phyloP scores from a whole-genome alignment of 2,329 filamentous ascomycete genomes.

The Bipolaris victoriae region DNA sequence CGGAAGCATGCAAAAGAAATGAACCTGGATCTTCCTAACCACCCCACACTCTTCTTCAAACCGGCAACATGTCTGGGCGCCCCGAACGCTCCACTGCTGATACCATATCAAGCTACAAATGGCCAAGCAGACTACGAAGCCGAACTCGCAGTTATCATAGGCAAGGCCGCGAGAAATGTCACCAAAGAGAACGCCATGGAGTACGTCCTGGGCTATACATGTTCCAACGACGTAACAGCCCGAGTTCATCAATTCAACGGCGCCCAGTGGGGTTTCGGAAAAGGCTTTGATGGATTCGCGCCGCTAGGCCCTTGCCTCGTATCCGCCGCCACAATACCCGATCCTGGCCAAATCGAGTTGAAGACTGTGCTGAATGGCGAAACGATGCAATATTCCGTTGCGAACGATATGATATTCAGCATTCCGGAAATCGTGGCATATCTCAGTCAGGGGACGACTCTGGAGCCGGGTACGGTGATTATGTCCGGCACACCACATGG shows the following conservation, averaged over 20 bases:
- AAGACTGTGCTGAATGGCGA: constrained; percentile 54
- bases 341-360: constrained; percentile 51
- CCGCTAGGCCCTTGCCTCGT: constrained; percentile 57
- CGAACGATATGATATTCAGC: constrained; percentile 56
- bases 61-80: constrained; percentile 20
- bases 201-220: constrained; percentile 59
- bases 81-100: constrained; percentile 19
- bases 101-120: constrained; percentile 21
- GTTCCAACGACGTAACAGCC: constrained; percentile 60
- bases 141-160: constrained; percentile 53
- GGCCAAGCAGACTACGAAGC: constrained; percentile 28
- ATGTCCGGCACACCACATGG: constrained; percentile 56
- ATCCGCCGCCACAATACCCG: constrained; percentile 45
- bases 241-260: constrained; percentile 54
- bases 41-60: constrained; percentile 29
- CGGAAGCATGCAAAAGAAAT: constrained; percentile 26
- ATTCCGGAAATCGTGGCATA: constrained; percentile 53
- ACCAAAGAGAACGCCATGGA: constrained; percentile 49
- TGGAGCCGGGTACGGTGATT: constrained; percentile 53
- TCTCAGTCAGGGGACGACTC: constrained; percentile 48
- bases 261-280: constrained; percentile 60
- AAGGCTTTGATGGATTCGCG: constrained; percentile 60
- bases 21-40: constrained; percentile 20
- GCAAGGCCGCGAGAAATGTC: constrained; percentile 57
- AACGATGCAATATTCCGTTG: constrained; percentile 49